Evolutionary conservation across 805 yeast genomes (phyloP), one percentile per base, ranked within the genome.

Genomic region (Clavispora vitiphila): DNA sequence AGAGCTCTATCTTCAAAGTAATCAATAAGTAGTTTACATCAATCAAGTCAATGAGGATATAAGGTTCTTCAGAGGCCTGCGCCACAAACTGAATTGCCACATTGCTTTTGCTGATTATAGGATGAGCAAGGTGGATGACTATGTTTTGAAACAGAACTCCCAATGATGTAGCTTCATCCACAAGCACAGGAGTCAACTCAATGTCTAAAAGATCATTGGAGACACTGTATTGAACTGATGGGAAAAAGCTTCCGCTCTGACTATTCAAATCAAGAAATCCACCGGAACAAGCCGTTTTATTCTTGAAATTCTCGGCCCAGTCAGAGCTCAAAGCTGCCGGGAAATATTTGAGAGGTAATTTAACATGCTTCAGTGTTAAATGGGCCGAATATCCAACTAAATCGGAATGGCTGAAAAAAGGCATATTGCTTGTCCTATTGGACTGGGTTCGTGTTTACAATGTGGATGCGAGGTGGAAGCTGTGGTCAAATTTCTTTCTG

Each of bases 11-110:
- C 3, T 60, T 54, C 24, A 81, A 47, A 0, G 86, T 77, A 31
- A 80, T 67, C 19, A 83, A 57, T 14, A 77, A 59, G 41, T 76
- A 82, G 16, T 65, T 60, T 18, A 65, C 69, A 22, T 81, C 77
- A 12, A 85, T 62, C 8, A 78, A 50, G 56, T 83, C 87, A 15
- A 80, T 46, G n/a, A 78, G 51, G 0, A 81, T 46, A 29, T 57
- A 62, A 3, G 55, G 56, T 3, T 50, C 50, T 24, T 57, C 57
- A 1, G 39, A 12, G 5, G 41, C 39, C 44, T 44, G 52, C 23
- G 50, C 39, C 30, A 50, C 47, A 23, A 46, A 46, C 20, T 35
- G 41, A 35, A 41, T 38, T 18, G 47, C 40, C 25, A 44, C 38
- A 10, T 46, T 46, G 18, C 47, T 43, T 18, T 44, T 48, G 23